Conservation (phyloP, 1,284 basidiomycete genomes). For the Boletus sp. region DNA sequence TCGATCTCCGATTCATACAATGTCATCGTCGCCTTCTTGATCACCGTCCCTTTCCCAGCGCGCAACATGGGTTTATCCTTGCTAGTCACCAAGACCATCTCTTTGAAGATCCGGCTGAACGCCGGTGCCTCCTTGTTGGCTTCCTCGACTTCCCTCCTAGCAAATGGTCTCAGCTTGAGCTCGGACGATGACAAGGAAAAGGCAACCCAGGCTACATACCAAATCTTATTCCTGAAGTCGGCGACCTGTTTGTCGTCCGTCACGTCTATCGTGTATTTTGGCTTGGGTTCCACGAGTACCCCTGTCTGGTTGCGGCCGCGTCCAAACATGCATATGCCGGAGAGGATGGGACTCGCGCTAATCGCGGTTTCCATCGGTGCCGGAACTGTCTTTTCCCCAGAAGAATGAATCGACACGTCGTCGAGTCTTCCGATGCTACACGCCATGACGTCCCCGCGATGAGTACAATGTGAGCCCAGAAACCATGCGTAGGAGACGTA, state of each 20-base stretch:
- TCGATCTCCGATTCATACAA: slow-evolving; percentile 31
- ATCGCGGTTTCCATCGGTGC: neutral
- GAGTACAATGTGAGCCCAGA: neutral
- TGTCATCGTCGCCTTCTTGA: slow-evolving; percentile 26
- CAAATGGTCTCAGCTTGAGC: neutral
- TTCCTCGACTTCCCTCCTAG: slow-evolving; percentile 30
- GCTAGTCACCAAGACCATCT: slow-evolving; percentile 30
- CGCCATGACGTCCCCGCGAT: neutral
- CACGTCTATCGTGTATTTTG: slow-evolving; percentile 22
- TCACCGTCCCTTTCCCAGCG: slow-evolving; percentile 31
- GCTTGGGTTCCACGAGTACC: slow-evolving; percentile 28
- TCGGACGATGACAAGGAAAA: neutral
- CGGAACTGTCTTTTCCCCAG: neutral
- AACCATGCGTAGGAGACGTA: neutral
- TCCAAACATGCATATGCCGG: neutral
- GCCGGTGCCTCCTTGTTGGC: slow-evolving; percentile 34
- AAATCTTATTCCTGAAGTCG: slow-evolving; percentile 26
- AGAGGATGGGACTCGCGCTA: neutral
- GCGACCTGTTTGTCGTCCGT: slow-evolving; percentile 8
- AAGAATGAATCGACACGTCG: neutral
- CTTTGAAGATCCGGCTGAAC: slow-evolving; percentile 37
- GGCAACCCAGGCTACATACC: slow-evolving; percentile 12
- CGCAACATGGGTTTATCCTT: slow-evolving; percentile 28
- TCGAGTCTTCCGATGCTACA: neutral
- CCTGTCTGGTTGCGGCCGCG: slow-evolving; percentile 1